These are phyloP conservation scores for Phaseolus coccineus DNA, from an alignment of 331 rosid species.

Conservation along the genomic window DNA sequence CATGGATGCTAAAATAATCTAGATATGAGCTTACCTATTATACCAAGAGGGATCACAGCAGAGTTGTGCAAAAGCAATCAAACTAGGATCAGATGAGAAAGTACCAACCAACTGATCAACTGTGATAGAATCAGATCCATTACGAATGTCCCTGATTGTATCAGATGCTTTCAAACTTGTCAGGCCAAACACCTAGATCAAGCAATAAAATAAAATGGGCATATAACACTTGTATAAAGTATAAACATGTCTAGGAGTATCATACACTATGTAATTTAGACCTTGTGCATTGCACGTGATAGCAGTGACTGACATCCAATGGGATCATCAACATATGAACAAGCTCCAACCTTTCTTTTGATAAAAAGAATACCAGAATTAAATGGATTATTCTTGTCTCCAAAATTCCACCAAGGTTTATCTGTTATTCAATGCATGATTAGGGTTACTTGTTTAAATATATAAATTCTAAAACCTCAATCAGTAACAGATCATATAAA, in stretches of 20 bases:
- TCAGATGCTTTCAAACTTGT: constrained; percentile 65
- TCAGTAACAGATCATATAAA: constrained; percentile 27
- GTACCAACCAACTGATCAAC: constrained; percentile 93
- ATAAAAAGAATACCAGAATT: constrained; percentile 91
- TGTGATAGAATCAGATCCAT: constrained; percentile 76
- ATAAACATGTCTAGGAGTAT: constrained; percentile 22
- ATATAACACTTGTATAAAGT: constrained; percentile 1
- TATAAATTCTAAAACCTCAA: constrained; percentile 32
- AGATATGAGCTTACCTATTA: constrained; percentile 64
- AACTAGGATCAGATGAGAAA: constrained; percentile 98
- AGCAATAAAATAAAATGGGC: constrained; percentile 41
- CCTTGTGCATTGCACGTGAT: constrained; percentile 99
- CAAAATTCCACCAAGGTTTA: constrained; percentile 94
- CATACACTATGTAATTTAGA: constrained; percentile 45
- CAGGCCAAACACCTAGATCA: constrained; percentile 85
- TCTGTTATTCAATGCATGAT: constrained; percentile 55
- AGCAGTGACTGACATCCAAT: constrained; percentile 93
- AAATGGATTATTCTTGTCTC: constrained; percentile 83
- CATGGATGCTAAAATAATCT: constrained; percentile 33
- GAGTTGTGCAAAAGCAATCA: constrained; percentile 95
- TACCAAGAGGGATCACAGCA: constrained; percentile 93
- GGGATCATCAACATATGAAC: constrained; percentile 98
- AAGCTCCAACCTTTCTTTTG: constrained; percentile 97
- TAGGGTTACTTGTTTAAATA: constrained; percentile 35
- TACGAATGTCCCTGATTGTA: constrained; percentile 43